Evolutionary conservation across 2,329 filamentous ascomycete genomes (phyloP).

Genomic region (Peltaster fructicola): DNA sequence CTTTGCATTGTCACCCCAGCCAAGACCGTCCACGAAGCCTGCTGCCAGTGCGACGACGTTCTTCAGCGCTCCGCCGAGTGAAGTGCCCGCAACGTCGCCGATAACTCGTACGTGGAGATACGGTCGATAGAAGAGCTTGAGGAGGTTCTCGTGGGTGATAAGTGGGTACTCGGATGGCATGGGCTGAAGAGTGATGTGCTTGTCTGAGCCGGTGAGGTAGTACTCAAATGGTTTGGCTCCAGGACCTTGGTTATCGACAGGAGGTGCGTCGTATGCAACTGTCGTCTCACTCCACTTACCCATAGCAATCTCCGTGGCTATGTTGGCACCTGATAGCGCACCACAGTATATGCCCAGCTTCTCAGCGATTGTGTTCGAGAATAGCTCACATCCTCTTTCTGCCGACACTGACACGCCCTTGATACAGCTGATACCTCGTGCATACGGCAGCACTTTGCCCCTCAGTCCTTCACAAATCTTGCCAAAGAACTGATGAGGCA

Average conservation of each 20-base stretch:
- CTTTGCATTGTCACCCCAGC: constrained; percentile 98
- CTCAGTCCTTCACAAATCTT: constrained; percentile 68
- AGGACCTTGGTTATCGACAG: constrained; percentile 65
- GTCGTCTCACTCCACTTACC: constrained; percentile 98
- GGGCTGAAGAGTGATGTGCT: constrained; percentile 52
- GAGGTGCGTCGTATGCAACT: constrained; percentile 84
- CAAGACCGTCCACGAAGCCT: constrained; percentile 84
- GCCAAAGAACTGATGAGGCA: constrained; percentile 89
- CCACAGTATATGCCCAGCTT: constrained; percentile 91
- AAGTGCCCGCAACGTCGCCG: constrained; percentile 89
- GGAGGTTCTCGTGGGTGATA: constrained; percentile 68
- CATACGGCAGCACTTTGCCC: constrained; percentile 80
- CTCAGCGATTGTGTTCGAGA: constrained; percentile 87
- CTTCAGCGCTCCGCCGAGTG: constrained; percentile 84
- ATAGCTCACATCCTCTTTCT: constrained; percentile 59
- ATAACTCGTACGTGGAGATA: constrained; percentile 97
- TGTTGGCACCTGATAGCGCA: constrained; percentile 87
- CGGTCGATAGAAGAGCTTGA: constrained; percentile 76
- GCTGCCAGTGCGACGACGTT: constrained; percentile 91
- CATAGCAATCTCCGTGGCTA: constrained; percentile 81
- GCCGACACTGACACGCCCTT: constrained; percentile 92
- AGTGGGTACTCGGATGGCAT: constrained; percentile 70
- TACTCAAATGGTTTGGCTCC: no score
- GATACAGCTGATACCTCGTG: constrained; percentile 89
- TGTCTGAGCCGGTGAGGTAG: constrained; percentile 11